A percentile compares a stretch with the other conserved stretches of the same genome.
These are phyloP conservation scores for Hsuehochloa calcarea DNA, from an alignment of 176 grass and related monocot species.

Conservation along the genomic window DNA sequence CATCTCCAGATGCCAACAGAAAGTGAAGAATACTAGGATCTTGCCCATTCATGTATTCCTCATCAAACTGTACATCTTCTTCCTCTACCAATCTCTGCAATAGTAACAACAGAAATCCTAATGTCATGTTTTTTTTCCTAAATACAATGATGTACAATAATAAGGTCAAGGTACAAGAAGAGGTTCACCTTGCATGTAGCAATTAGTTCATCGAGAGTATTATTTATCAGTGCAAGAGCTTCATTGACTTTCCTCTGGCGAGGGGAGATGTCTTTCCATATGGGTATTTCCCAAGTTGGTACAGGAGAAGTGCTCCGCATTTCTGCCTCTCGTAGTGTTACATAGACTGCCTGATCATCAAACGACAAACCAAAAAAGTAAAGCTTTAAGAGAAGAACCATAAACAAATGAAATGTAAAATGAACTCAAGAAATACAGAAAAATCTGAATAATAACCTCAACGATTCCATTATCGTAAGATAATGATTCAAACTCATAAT, in stretches of 20 bases:
- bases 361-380: not conserved
- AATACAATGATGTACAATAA: conserved; percentile 1
- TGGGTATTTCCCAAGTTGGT: conserved; percentile 98
- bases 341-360: conserved; percentile 74
- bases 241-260: conserved; percentile 87
- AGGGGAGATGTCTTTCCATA: conserved; percentile 98
- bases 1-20: conserved; percentile 94
- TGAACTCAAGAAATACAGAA: not conserved
- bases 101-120: conserved; percentile 14
- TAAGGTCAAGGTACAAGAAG: conserved; percentile 8
- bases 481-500: conserved; percentile 98
- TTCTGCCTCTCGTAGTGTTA: conserved; percentile 80
- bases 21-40: conserved; percentile 99
- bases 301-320: conserved; percentile 91
- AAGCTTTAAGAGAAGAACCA: not conserved
- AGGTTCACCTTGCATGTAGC: conserved; percentile 72
- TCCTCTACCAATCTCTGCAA: conserved; percentile 87
- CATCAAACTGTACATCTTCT: conserved; percentile 94
- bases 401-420: not conserved
- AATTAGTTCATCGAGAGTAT: conserved; percentile 76
- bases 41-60: conserved; percentile 97
- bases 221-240: conserved; percentile 84
- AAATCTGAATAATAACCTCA: conserved; percentile 56
- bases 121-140: not conserved
- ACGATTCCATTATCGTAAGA: conserved; percentile 91